These are phyloP conservation scores for Chaetothyriales sp. DNA, from an alignment of 2,329 filamentous ascomycete genomes.

Conservation along the genomic window DNA sequence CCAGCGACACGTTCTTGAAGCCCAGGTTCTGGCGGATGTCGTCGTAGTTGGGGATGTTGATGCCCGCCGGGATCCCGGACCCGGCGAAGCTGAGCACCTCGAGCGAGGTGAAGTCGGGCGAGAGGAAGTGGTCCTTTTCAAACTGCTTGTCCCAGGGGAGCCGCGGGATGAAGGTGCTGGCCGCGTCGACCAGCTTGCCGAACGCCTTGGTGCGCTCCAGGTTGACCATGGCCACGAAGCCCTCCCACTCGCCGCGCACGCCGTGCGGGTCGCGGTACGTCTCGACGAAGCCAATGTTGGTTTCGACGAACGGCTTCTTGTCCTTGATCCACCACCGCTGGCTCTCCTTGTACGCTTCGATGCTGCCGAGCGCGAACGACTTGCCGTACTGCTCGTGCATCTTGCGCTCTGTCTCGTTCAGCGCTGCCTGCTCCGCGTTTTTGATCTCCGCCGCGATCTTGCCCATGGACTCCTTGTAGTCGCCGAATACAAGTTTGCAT, in stretches of 20 bases:
- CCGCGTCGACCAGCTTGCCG: conserved; percentile 64
- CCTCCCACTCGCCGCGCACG: conserved; percentile 70
- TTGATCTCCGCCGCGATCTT: conserved; percentile 50
- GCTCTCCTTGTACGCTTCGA: conserved; percentile 64
- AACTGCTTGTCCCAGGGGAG: conserved; percentile 80
- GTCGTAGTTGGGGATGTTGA: conserved; percentile 42
- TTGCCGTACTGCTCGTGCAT: conserved; percentile 62
- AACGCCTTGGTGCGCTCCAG: conserved; percentile 81
- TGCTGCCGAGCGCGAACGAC: conserved; percentile 59
- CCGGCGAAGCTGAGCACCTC: conserved; percentile 74
- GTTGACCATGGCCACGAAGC: conserved; percentile 68
- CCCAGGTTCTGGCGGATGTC: conserved; percentile 46
- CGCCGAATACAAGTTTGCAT: conserved; percentile 58
- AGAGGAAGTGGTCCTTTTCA: conserved; percentile 90
- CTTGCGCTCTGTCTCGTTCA: conserved; percentile 57
- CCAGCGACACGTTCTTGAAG: conserved; percentile 64
- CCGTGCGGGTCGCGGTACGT: conserved; percentile 73
- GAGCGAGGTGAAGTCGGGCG: conserved; percentile 87
- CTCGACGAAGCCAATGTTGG: conserved; percentile 71
- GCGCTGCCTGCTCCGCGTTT: conserved; percentile 52
- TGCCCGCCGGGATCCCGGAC: conserved; percentile 46
- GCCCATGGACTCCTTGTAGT: conserved; percentile 57
- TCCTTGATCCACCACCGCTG: conserved; percentile 73
- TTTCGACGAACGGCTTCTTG: conserved; percentile 65
- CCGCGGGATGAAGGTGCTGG: conserved; percentile 70